These are phyloP conservation scores for Streptanthus diversifolius DNA, from an alignment of 345 rosid genomes.

Conservation along the genomic window DNA sequence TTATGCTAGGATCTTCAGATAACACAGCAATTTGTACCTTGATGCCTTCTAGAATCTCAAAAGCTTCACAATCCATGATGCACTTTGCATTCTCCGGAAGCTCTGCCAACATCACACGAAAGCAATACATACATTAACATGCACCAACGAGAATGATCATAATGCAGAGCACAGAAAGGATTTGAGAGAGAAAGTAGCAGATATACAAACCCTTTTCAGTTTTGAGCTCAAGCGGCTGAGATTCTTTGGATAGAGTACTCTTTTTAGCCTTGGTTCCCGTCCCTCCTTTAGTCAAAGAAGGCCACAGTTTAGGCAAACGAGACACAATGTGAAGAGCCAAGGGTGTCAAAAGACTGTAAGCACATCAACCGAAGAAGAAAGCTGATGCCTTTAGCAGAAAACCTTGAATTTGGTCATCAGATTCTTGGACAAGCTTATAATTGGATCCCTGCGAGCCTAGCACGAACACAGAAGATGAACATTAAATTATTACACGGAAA, in stretches of 20 bases:
- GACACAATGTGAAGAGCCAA: not conserved
- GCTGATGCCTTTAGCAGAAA: slow-evolving; percentile 38
- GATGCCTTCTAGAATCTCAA: slow-evolving; percentile 57
- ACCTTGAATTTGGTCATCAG: slow-evolving; percentile 39
- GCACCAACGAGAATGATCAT: not conserved
- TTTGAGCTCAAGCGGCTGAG: slow-evolving; percentile 55
- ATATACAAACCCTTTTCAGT: slow-evolving; percentile 49
- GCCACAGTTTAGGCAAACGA: not conserved
- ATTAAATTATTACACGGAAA: not conserved
- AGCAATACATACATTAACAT: not conserved
- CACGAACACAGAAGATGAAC: not conserved
- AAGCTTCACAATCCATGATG: slow-evolving; percentile 88
- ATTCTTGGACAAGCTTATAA: slow-evolving; percentile 29
- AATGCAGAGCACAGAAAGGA: not conserved
- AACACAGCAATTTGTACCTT: slow-evolving; percentile 74
- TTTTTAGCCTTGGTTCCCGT: slow-evolving; percentile 53
- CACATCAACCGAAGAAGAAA: not conserved
- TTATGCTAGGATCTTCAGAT: slow-evolving; percentile 73
- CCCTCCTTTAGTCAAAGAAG: slow-evolving; percentile 41
- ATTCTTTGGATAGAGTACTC: slow-evolving; percentile 42
- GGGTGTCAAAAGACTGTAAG: not conserved
- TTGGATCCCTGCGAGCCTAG: slow-evolving; percentile 28
- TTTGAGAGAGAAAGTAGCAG: not conserved
- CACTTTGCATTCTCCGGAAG: slow-evolving; percentile 71
- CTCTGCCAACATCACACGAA: slow-evolving; percentile 42